Base-by-base conservation (phyloP, 805 yeast genomes). In the Starmerella potacharoeniae region DNA sequence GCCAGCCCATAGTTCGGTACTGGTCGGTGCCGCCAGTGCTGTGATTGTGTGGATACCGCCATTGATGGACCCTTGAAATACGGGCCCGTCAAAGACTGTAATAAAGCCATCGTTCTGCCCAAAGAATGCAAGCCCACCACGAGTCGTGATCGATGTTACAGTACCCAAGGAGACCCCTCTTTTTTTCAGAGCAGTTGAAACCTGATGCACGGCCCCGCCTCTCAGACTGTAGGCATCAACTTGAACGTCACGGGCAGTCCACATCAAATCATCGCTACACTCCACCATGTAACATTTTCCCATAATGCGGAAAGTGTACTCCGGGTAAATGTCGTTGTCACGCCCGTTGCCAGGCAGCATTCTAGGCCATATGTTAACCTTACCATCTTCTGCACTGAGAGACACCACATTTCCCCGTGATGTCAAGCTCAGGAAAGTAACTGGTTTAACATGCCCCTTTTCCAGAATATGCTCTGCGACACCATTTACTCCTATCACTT, bases 41-140 rank as follows among this genome's bases (percentile, higher is more conserved):
- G 39, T 65, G 55, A 47, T 64, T 53, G 60, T 66, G 54, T 73
- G 65, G 11, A 67, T 62, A 8, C 60, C 66, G 29, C 71, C 64
- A 35, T 64, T 62, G 22, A 69, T 65, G 6, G 65, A 53, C 14
- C 68, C 69, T 4, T 62, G 51, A 50, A 60, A 49, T 37, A 54
- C 45, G 0, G 68, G 35, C 3, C 57, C 52, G 3, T 68, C 63
- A 53, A 61, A 67, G 6, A 69, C 65, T 1, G 71, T 57, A 17
- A 72, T 61, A 36, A 66, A 61, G 5, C 75, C 75, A 54, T 70
- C 72, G 14, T 71, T 72, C 39, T 71, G 75, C 13, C 75, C 75
- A 56, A 71, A 66, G 48, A 65, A 70, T 1, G 68, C 68, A 29
- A 55, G 40, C 28, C 67, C 71, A 39, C 58, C 46, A 46, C 22